Percentiles rank a stretch among this genome's conserved stretches.
phyloP scores from a whole-genome alignment of 2,329 filamentous ascomycete species.

The Nemania bipapillata region DNA sequence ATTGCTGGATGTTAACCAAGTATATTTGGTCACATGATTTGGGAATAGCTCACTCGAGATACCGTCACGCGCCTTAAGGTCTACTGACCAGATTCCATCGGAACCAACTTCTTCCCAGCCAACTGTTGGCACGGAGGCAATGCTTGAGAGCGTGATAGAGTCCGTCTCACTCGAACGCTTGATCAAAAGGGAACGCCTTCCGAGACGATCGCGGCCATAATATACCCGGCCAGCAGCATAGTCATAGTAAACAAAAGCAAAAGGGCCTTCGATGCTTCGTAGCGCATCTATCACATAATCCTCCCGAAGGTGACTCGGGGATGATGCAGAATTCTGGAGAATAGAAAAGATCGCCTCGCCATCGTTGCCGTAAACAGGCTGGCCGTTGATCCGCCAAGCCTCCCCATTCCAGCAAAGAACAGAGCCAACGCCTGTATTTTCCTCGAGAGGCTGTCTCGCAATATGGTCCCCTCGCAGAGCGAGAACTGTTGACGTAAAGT shows the following conservation, averaged over 20 bases:
- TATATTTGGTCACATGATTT: conserved; percentile 42
- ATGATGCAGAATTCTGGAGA: conserved; percentile 51
- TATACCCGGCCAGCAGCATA: conserved; percentile 70
- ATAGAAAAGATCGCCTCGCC: conserved; percentile 72
- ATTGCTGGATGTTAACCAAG: conserved; percentile 53
- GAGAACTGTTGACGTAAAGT: conserved; percentile 86
- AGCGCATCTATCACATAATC: conserved; percentile 63
- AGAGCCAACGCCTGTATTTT: conserved; percentile 63
- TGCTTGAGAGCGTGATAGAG: conserved; percentile 73
- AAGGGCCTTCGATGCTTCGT: conserved; percentile 78
- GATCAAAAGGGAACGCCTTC: conserved; percentile 81
- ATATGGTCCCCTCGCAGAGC: conserved; percentile 81
- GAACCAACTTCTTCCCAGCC: conserved; percentile 85
- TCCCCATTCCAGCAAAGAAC: conserved; percentile 97
- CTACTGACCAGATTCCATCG: conserved; percentile 79
- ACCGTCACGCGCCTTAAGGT: conserved; percentile 56
- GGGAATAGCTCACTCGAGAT: conserved; percentile 30
- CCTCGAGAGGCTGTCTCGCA: conserved; percentile 76
- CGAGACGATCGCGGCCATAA: conserved; percentile 87
- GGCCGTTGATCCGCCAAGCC: conserved; percentile 78
- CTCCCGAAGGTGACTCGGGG: conserved; percentile 44
- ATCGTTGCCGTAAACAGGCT: conserved; percentile 78
- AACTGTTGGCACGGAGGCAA: conserved; percentile 65
- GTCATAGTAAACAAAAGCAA: conserved; percentile 88
- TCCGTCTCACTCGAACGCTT: conserved; percentile 57